Evolutionary conservation across 129 eudicot genomes (phyloP), one percentile per base, ranked within the genome.

Genomic region (Heracleum sosnowskyi): DNA sequence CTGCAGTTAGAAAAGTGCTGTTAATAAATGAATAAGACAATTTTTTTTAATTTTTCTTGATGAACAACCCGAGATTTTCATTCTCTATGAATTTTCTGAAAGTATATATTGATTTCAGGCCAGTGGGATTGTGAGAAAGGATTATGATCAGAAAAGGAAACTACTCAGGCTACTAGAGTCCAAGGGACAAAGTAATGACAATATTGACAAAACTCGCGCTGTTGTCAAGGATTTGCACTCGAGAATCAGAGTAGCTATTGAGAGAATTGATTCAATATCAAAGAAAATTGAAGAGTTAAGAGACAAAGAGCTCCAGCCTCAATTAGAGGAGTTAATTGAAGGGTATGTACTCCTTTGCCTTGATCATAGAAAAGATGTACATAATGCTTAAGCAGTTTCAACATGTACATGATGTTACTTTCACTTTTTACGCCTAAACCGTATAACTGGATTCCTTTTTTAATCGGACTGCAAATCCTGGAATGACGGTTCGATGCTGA

Each of bases 241-340:
- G 26, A 88, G 98, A 82, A 90, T 95, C 68, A 85, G 92, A 87
- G 96, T 95, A 83, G 92, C 97, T 57, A 87, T 95, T 76, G 97
- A 91, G 33, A 87, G 98, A 77, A 95, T 95, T 47, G 86, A 95
- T 84, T 86, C 98, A 4, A 90, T 95, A 70, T 91, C 98, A 12
- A 95, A 89, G 86, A 90, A 86, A 83, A 91, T 95, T 17, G 98
- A 95, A 81, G 97, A 95, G 46, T 70, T 95, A 66, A 83, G 98
- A 86, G 98, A 95, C 81, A 81, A 81, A 81, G 98, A 95, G 82
- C 96, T 95, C 60, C 97, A 91, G 82, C 98, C 98, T 41, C 97
- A 95, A 66, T 91, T 95, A 22, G 97, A 95, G 81, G 98, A 95
- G 78, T 81, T 95, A 81, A 95, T 95, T 73, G 92, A 95, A 80